Percentiles rank a stretch among this genome's conserved stretches.
phyloP scores from a whole-genome alignment of 2,329 filamentous ascomycete genomes.

The Botryosphaeria dothidea region DNA sequence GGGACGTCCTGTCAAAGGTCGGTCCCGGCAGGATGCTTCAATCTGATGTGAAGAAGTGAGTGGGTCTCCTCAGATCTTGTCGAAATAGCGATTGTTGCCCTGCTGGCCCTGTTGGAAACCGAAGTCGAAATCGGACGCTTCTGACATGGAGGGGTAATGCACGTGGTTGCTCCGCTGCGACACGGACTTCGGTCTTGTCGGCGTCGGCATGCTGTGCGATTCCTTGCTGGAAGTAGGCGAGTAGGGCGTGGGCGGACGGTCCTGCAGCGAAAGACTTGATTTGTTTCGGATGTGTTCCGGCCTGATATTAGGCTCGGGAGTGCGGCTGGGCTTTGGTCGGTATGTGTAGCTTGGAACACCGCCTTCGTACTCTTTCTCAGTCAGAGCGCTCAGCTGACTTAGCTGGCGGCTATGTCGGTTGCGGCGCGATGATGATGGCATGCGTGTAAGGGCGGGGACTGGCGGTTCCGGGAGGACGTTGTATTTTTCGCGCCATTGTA shows the following conservation, averaged over 20 bases:
- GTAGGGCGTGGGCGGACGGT: conserved; percentile 42
- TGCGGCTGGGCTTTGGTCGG: conserved; percentile 5
- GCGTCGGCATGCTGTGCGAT: neutral
- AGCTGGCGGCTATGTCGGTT: conserved; percentile 1
- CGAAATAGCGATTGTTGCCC: neutral
- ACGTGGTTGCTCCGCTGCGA: conserved; percentile 23
- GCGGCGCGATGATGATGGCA: conserved; percentile 4
- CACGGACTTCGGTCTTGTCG: conserved; percentile 6
- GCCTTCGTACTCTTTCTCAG: conserved; percentile 22
- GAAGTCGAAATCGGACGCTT: conserved; percentile 39
- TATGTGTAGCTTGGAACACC: conserved; percentile 26
- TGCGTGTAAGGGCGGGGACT: conserved; percentile 14
- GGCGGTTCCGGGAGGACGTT: conserved; percentile 17
- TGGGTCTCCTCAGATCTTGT: conserved; percentile 12
- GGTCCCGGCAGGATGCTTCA: neutral
- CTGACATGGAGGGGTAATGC: conserved; percentile 40
- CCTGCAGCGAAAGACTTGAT: conserved; percentile 30
- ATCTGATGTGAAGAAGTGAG: neutral
- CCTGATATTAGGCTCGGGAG: neutral
- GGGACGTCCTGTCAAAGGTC: conserved; percentile 1
- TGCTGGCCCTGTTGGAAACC: conserved; percentile 18
- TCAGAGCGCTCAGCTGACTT: neutral
- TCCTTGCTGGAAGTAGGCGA: conserved; percentile 34
- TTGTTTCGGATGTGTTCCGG: conserved; percentile 17
- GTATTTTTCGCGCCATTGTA: conserved; percentile 34